Evolutionary conservation across 2,329 filamentous ascomycete species (phyloP), one percentile per base, ranked within the genome.

Genomic region (Trichoderma guizhouense): DNA sequence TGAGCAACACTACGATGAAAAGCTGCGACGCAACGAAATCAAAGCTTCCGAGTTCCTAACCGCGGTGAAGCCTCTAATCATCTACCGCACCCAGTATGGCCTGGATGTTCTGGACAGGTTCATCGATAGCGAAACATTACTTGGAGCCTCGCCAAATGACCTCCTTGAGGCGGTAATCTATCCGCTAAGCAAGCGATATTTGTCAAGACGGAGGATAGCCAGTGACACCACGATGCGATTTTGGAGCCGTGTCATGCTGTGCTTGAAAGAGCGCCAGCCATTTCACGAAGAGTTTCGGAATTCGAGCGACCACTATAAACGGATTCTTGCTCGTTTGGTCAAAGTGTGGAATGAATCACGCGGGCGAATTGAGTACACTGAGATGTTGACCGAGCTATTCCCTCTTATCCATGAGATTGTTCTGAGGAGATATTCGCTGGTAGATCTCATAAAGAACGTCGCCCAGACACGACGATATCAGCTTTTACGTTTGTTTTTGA

Each of bases 401-500:
- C 15, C 43, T 5, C 2, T 65, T 30, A 18, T 70, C 2, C 58
- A 34, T 6, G 34, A 72, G 21, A 15, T 2, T 51, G 11, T 18
- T 26, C 8, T 57, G 4, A 53, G 30, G 7, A 30, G 15, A 12
- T 64, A 34, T 32, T 12, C 14, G 5, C 32, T 72, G n/a, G 21
- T 21, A 4, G 58, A 60, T n/a, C 12, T 70, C 5, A 7, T 65
- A 28, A 26, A 18, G 18, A 14, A 43, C 3, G 51, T 58, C 57
- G n/a, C 39, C 1, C 9, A 24, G 34, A 3, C 15, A 7, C 26
- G 34, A 3, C 51, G 63, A n/a, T 79, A 78, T 26, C 72, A 75
- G 0, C 60, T 79, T 4, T 73, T 79, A 5, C 75, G 75, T 0
- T 71, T 79, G 1, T 43, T 78, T 2, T 21, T 79, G 18, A 57